Evolutionary conservation across 2,329 filamentous ascomycete genomes (phyloP), one percentile per base, ranked within the genome.

Genomic region (Pestalotiopsis sp.): DNA sequence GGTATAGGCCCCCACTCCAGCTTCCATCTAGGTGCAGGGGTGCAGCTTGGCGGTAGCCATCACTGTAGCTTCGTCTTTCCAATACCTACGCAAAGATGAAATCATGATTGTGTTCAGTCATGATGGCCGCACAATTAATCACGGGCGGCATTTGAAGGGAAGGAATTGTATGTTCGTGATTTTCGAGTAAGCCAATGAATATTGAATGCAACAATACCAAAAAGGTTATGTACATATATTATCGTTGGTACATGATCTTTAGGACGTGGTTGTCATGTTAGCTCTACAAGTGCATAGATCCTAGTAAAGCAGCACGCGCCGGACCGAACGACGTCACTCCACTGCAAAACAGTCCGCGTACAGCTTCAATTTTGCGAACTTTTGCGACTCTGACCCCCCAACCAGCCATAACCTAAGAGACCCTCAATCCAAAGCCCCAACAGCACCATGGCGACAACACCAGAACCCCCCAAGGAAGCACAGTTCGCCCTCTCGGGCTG

Each of bases 401-500:
- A 4, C 3, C 17, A 61, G 58, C 58, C 17, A 61, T 9, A 20
- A 14, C 14, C 57, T 17, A 36, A 59, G 23, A 36, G 7, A 36
- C 31, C 14, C 20, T n/a, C n/a, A 58, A 58, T 27, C 25, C 20
- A 58, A 20, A 58, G 23, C 25, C 1, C 57, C 57, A 62, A 36
- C 6, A 7, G 2, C 23, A 59, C 56, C 14, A 57, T 20, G 69
- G 71, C 56, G 69, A 82, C 82, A 38, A 72, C 72, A 31, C 68
- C 74, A 14, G 74, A 76, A 39, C 74, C 78, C 7, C 65, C 79
- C 27, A 80, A 76, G 68, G 77, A 80, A 4, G 65, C 80, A 13
- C 70, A 78, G 68, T 78, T 78, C 62, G 74, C 73, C 36, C 73
- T 87, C 2, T 78, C 82, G 41, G 82, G 78, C 68, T 87, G 85